phyloP scores from a whole-genome alignment of 148 eudicot species.

The Suaeda aralocaspica region DNA sequence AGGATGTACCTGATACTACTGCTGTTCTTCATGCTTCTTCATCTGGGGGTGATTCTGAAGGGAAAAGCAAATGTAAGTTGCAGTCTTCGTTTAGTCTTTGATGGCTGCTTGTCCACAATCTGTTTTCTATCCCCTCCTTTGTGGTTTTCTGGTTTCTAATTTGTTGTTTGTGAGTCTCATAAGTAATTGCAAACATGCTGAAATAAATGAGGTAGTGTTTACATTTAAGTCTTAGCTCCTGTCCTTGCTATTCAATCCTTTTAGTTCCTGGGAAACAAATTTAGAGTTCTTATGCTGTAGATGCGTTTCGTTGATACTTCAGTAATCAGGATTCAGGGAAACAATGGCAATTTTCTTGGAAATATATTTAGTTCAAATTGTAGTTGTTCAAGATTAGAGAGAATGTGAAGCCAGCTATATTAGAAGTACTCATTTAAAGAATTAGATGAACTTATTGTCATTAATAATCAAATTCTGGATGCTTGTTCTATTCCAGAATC shows the following conservation, averaged over 20 bases:
- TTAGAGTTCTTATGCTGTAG: no score
- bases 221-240: no score
- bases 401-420: background rate
- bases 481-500: background rate
- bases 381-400: background rate
- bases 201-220: no score
- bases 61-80: conserved; percentile 87
- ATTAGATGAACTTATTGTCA: background rate
- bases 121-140: no score
- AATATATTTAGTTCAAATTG: background rate
- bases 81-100: no score
- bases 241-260: no score
- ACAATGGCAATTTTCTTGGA: background rate
- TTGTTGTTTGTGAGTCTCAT: no score
- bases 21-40: conserved; percentile 65
- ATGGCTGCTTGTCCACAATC: no score
- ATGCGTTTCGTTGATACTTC: no score
- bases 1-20: conserved; percentile 71
- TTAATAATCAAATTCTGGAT: background rate
- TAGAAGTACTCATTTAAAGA: background rate
- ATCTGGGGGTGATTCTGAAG: conserved; percentile 97
- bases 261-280: no score
- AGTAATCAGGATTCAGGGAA: background rate
- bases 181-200: no score
- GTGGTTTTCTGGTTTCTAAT: no score